phyloP scores from a whole-genome alignment of 2,329 filamentous ascomycete species.

The Nothophaeocryptopus gaeumannii region DNA sequence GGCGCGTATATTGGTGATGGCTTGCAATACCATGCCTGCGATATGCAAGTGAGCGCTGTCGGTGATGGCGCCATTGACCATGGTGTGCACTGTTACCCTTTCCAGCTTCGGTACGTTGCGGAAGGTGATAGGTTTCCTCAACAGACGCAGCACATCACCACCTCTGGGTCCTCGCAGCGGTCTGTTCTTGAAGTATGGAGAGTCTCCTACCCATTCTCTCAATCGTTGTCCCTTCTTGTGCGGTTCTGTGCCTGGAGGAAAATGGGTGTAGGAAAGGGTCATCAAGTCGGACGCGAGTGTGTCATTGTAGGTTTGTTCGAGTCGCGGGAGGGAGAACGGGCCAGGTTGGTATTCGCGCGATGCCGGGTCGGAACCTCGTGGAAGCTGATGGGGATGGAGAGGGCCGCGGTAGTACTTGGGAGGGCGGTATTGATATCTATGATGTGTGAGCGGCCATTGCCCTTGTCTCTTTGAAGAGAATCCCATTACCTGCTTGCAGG shows the following conservation, averaged over 20 bases:
- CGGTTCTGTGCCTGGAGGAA: conserved; percentile 69
- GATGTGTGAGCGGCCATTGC: conserved; percentile 2
- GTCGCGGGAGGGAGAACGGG: conserved; percentile 81
- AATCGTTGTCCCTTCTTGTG: conserved; percentile 63
- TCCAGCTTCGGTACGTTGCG: conserved; percentile 80
- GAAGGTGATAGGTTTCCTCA: conserved; percentile 69
- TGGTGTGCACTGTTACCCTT: conserved; percentile 75
- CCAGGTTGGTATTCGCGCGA: conserved; percentile 87
- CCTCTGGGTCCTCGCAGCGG: conserved; percentile 81
- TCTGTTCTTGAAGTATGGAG: conserved; percentile 91
- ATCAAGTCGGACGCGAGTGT: conserved; percentile 86
- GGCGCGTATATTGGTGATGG: conserved; percentile 76
- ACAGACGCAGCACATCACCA: conserved; percentile 64
- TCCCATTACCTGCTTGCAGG: conserved; percentile 14
- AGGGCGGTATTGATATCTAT: conserved; percentile 88
- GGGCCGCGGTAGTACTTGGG: conserved; percentile 94
- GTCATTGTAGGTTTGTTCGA: conserved; percentile 85
- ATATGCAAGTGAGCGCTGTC: conserved; percentile 77
- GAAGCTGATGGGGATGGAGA: conserved; percentile 87
- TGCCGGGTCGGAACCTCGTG: conserved; percentile 77
- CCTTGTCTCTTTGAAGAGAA: background rate
- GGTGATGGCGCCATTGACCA: conserved; percentile 64
- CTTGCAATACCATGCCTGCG: conserved; percentile 78
- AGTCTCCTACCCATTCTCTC: conserved; percentile 82
- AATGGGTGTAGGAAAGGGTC: conserved; percentile 83